phyloP scores from a whole-genome alignment of 1,284 basidiomycete species.

The Pseudozyma thailandica region DNA sequence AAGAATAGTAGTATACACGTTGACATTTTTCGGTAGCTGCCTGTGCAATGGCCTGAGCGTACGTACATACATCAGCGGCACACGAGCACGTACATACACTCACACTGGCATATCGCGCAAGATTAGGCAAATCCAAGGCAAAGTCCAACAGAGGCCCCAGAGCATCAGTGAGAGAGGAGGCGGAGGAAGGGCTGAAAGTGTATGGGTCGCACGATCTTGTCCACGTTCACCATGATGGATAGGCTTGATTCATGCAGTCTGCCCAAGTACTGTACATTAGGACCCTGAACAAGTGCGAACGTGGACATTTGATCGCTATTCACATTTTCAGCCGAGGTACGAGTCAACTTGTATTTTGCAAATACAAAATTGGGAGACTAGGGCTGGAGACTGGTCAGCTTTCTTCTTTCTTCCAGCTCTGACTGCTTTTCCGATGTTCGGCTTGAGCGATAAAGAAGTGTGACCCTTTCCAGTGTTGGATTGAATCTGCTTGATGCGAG shows the following conservation, averaged over 20 bases:
- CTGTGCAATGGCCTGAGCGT: too few species aligned
- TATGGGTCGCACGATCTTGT: slow-evolving; percentile 48
- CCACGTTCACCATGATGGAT: slow-evolving; percentile 36
- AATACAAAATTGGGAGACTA: neutral
- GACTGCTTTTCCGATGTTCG: neutral
- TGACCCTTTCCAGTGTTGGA: too few species aligned
- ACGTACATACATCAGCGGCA: too few species aligned
- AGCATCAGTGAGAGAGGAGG: neutral
- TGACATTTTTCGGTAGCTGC: too few species aligned
- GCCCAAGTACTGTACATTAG: too few species aligned
- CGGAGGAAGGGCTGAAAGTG: slow-evolving; percentile 1
- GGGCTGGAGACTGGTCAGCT: neutral
- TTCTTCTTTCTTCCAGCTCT: neutral
- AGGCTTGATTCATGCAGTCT: neutral
- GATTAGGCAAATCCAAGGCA: too few species aligned
- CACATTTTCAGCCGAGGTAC: neutral
- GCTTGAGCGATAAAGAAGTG: too few species aligned
- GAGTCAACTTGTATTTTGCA: slow-evolving; percentile 10
- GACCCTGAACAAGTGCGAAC: slow-evolving; percentile 36
- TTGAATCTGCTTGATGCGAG: too few species aligned
- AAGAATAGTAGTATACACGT: too few species aligned
- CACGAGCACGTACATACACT: too few species aligned
- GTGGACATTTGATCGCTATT: slow-evolving; percentile 19
- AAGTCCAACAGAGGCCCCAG: neutral
- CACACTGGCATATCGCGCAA: too few species aligned